Conservation (phyloP, 805 yeast species). For the Nakazawaea populi region DNA sequence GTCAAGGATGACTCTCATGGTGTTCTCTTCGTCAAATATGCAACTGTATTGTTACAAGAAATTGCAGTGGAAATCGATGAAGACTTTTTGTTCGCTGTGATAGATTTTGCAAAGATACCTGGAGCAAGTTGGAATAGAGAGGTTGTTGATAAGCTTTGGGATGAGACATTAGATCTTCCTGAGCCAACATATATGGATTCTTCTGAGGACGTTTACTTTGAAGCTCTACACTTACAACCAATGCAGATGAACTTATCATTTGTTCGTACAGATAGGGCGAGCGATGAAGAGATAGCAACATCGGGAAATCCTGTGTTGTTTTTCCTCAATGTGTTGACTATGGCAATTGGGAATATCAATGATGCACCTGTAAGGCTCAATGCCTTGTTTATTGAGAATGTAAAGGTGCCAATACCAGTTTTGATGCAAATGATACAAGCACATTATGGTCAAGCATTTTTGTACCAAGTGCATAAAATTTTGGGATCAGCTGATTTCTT, state of each 20-base stretch:
- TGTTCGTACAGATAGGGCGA: slow-evolving; percentile 77
- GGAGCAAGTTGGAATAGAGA: slow-evolving; percentile 69
- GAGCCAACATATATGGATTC: slow-evolving; percentile 53
- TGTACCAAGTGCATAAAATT: slow-evolving; percentile 87
- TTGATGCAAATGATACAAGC: slow-evolving; percentile 65
- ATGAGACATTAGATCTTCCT: slow-evolving; percentile 59
- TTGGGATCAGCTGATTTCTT: slow-evolving; percentile 94
- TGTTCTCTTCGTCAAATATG: slow-evolving; percentile 83
- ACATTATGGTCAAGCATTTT: slow-evolving; percentile 88
- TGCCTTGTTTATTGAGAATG: slow-evolving; percentile 82
- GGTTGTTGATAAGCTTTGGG: slow-evolving; percentile 44
- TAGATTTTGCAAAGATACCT: slow-evolving; percentile 77
- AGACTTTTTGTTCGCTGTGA: slow-evolving; percentile 75
- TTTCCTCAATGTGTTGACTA: slow-evolving; percentile 78
- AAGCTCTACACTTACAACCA: slow-evolving; percentile 89
- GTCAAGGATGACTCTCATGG: slow-evolving; percentile 91
- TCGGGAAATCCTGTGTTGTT: slow-evolving; percentile 67
- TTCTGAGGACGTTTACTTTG: slow-evolving; percentile 81
- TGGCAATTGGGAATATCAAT: slow-evolving; percentile 96
- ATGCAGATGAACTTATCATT: slow-evolving; percentile 83
- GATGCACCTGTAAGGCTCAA: slow-evolving; percentile 93
- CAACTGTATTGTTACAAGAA: slow-evolving; percentile 84
- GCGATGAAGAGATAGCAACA: slow-evolving; percentile 51
- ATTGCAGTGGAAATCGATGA: slow-evolving; percentile 91
- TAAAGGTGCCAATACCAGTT: slow-evolving; percentile 77